Conservation (phyloP, 768 basidiomycete species). For the Lanmaoa pseudosensibilis region DNA sequence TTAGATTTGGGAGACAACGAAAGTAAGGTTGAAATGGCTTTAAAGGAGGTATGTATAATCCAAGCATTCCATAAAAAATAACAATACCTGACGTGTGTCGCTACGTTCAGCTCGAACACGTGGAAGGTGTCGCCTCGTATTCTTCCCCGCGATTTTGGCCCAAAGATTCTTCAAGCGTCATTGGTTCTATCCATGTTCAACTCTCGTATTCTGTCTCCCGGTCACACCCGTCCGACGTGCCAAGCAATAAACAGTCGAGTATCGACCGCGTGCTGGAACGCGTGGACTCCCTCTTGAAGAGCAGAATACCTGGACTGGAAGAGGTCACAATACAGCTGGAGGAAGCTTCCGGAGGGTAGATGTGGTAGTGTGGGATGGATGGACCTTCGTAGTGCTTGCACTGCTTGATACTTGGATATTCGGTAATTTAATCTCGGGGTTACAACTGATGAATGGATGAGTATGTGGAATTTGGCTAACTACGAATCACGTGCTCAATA, state of each 20-base stretch:
- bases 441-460: too few relatives aligned
- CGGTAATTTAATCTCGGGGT: slow-evolving; percentile 12
- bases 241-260: slow-evolving; percentile 14
- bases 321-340: slow-evolving; percentile 93
- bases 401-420: slow-evolving; percentile 14
- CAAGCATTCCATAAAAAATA: neutral
- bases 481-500: too few relatives aligned
- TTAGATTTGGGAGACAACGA: slow-evolving; percentile 78
- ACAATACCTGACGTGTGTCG: slow-evolving; percentile 1
- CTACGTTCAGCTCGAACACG: slow-evolving; percentile 53
- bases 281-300: slow-evolving; percentile 71
- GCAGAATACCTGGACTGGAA: slow-evolving; percentile 76
- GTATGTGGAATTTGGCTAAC: too few relatives aligned
- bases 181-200: slow-evolving; percentile 92
- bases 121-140: slow-evolving; percentile 84
- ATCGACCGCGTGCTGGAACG: slow-evolving; percentile 69
- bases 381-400: slow-evolving; percentile 11
- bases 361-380: neutral
- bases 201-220: slow-evolving; percentile 61
- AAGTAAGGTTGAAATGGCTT: slow-evolving; percentile 52
- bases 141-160: slow-evolving; percentile 91
- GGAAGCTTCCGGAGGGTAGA: slow-evolving; percentile 13
- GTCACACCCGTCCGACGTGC: slow-evolving; percentile 54
- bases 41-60: slow-evolving; percentile 55
- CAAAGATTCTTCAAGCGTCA: slow-evolving; percentile 79